Evolutionary conservation across 441 rosid species (phyloP).

Genomic region (Gossypium gossypioides): DNA sequence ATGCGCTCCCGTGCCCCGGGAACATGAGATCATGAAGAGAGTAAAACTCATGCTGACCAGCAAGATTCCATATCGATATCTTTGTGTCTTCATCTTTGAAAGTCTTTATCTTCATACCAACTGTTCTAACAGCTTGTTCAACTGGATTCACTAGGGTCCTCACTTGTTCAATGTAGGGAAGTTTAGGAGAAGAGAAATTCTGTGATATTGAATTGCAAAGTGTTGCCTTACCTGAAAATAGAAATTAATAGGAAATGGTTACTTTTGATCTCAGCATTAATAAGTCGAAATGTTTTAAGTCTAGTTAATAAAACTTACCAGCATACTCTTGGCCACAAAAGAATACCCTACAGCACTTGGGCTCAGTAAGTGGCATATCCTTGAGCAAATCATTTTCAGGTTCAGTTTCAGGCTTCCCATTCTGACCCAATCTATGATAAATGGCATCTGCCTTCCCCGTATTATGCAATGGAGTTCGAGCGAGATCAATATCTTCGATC

Average conservation of each 20-base stretch:
- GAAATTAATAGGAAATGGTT: not conserved
- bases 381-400: slow-evolving; percentile 51
- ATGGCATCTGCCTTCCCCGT: slow-evolving; percentile 63
- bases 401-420: slow-evolving; percentile 44
- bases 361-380: slow-evolving; percentile 81
- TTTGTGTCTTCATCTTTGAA: slow-evolving; percentile 70
- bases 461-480: slow-evolving; percentile 60
- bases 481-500: slow-evolving; percentile 77
- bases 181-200: slow-evolving; percentile 53
- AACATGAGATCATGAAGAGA: slow-evolving; percentile 94
- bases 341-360: slow-evolving; percentile 74
- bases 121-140: slow-evolving; percentile 73
- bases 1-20: slow-evolving; percentile 75
- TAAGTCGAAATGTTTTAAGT: not conserved
- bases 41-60: slow-evolving; percentile 82
- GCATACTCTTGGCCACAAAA: slow-evolving; percentile 93
- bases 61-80: slow-evolving; percentile 83
- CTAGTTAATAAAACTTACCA: slow-evolving; percentile 29
- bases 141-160: slow-evolving; percentile 70
- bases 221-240: slow-evolving; percentile 58
- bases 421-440: slow-evolving; percentile 69
- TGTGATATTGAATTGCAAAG: slow-evolving; percentile 68
- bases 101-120: slow-evolving; percentile 77
- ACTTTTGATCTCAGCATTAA: not conserved
- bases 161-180: slow-evolving; percentile 70